Percentiles rank a stretch among this genome's conserved stretches.
These are phyloP conservation scores for Cercospora sojina DNA, from an alignment of 2,329 filamentous ascomycete genomes.

Conservation along the genomic window DNA sequence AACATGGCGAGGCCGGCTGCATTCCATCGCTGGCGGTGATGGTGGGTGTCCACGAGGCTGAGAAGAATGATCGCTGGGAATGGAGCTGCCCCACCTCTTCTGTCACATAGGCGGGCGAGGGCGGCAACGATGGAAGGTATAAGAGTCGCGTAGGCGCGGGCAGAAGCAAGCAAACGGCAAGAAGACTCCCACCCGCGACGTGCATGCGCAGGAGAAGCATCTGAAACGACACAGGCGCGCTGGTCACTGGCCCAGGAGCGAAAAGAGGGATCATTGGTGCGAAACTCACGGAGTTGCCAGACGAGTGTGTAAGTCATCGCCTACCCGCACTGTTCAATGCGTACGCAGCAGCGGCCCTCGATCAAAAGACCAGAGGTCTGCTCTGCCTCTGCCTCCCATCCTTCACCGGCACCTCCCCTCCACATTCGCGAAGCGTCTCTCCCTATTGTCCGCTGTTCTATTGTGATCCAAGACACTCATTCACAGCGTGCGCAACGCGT, in stretches of 20 bases:
- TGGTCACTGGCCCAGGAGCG: not conserved
- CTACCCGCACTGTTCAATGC: not conserved
- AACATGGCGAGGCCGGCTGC: constrained; percentile 16
- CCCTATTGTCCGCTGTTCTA: constrained; percentile 7
- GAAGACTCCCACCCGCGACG: constrained; percentile 5
- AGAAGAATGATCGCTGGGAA: constrained; percentile 25
- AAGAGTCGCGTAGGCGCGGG: not conserved
- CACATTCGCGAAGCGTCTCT: constrained; percentile 5
- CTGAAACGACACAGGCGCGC: constrained; percentile 16
- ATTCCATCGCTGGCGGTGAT: constrained; percentile 20
- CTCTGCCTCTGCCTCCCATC: constrained; percentile 2
- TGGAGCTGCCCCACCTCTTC: not conserved
- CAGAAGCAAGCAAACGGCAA: constrained; percentile 1
- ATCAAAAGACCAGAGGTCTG: not conserved
- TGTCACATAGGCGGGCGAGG: not conserved
- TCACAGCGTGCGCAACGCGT: constrained; percentile 17
- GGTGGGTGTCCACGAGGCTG: constrained; percentile 26
- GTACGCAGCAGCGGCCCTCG: not conserved
- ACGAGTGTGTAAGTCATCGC: constrained; percentile 6
- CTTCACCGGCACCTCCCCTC: constrained; percentile 5
- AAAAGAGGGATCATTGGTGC: constrained; percentile 14
- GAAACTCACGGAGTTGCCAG: constrained; percentile 10
- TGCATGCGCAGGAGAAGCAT: constrained; percentile 14
- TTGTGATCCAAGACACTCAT: constrained; percentile 16
- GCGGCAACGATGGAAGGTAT: not conserved